Percentiles rank a stretch among this genome's conserved stretches.
These are phyloP conservation scores for Fusarium sp. DNA, from an alignment of 2,329 filamentous ascomycete species.

Conservation along the genomic window DNA sequence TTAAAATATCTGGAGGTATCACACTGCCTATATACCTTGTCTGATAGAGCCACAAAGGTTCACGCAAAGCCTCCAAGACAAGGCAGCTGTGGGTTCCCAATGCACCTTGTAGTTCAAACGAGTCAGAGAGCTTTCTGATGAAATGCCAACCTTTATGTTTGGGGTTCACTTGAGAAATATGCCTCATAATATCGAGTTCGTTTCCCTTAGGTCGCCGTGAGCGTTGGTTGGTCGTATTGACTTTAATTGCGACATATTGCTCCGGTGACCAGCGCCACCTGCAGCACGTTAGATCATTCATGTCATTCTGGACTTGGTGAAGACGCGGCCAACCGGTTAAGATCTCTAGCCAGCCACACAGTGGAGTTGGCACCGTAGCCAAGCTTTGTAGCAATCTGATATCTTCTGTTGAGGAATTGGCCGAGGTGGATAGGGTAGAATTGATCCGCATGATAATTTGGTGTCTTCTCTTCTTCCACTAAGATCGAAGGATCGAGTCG, in stretches of 20 bases:
- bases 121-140: conserved; percentile 29
- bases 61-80: conserved; percentile 33
- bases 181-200: conserved; percentile 25
- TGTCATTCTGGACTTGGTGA: not conserved
- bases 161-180: conserved; percentile 22
- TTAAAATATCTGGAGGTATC: conserved; percentile 31
- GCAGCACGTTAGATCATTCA: not conserved
- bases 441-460: conserved; percentile 14
- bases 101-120: conserved; percentile 20
- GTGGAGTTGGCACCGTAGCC: conserved; percentile 36
- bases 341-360: conserved; percentile 35
- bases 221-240: conserved; percentile 10
- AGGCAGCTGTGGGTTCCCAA: conserved; percentile 24
- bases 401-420: conserved; percentile 27
- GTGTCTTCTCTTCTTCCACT: conserved; percentile 34
- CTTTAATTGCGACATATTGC: conserved; percentile 35
- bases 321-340: conserved; percentile 5
- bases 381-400: conserved; percentile 35
- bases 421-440: conserved; percentile 28
- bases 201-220: conserved; percentile 1
- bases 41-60: conserved; percentile 39
- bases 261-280: conserved; percentile 38
- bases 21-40: conserved; percentile 28
- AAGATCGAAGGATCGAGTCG: conserved; percentile 8
- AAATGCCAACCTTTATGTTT: conserved; percentile 33